Percentiles rank a stretch among this genome's conserved stretches.
phyloP scores from a whole-genome alignment of 2,329 filamentous ascomycete species.

The Metarhizium robertsii region DNA sequence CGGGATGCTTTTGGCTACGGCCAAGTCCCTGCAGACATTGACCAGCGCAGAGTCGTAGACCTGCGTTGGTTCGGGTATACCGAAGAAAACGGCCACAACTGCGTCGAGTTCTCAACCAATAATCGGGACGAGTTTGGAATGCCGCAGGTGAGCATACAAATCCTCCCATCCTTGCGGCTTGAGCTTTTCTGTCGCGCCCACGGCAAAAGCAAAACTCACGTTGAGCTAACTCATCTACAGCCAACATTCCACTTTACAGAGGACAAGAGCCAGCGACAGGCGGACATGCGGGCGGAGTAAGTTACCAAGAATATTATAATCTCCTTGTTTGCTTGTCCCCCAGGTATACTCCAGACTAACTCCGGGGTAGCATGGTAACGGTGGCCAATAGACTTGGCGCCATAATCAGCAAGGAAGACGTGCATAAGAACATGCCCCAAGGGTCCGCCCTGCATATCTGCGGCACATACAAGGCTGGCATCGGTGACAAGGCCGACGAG shows the following conservation, averaged over 20 bases:
- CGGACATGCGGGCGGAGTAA: not conserved
- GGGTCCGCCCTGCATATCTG: not conserved
- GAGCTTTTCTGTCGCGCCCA: not conserved
- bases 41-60: not conserved
- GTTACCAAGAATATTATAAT: not conserved
- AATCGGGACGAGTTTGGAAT: not conserved
- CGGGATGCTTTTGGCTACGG: not conserved
- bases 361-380: not conserved
- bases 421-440: accelerated
- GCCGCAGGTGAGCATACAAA: not conserved
- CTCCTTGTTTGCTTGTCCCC: not conserved
- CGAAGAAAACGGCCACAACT: not conserved
- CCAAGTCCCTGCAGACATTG: not conserved
- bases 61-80: not conserved
- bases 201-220: not conserved
- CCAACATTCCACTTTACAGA: not conserved
- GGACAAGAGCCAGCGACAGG: not conserved
- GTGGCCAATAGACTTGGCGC: not conserved
- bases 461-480: not conserved
- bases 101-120: not conserved
- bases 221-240: not conserved
- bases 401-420: not conserved
- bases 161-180: too few species aligned
- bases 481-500: too few species aligned
- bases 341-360: not conserved